Conservation (phyloP, 2,329 filamentous ascomycete species). For the Beauveria scarabaeidicola region DNA sequence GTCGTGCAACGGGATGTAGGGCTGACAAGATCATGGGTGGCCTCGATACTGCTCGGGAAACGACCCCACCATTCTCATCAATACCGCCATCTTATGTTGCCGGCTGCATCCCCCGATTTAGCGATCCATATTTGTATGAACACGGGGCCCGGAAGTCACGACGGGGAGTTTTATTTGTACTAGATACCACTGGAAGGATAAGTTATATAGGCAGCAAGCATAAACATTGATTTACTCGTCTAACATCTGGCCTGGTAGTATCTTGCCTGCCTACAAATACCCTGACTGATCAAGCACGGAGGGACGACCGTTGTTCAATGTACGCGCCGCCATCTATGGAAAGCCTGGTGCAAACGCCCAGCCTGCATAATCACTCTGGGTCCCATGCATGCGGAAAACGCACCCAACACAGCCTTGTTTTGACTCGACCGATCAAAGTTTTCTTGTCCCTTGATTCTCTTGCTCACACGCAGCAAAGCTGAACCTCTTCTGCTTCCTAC, state of each 20-base stretch:
- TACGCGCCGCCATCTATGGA: background rate
- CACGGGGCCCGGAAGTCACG: slow-evolving; percentile 1
- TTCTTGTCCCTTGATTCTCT: background rate
- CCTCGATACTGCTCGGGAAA: background rate
- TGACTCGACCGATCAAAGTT: background rate
- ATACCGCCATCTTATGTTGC: background rate
- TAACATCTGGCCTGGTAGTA: background rate
- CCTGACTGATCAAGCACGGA: no score
- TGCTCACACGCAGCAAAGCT: background rate
- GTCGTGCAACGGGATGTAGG: background rate
- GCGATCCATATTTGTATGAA: slow-evolving; percentile 2
- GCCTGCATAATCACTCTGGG: background rate
- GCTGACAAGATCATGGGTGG: background rate
- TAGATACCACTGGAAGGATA: slow-evolving; percentile 6
- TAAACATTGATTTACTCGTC: background rate
- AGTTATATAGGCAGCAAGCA: background rate
- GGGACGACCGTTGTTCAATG: background rate
- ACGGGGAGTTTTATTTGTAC: slow-evolving; percentile 8
- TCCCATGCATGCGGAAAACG: background rate
- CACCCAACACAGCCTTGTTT: background rate
- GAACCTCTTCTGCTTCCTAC: background rate
- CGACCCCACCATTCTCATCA: background rate
- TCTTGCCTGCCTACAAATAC: no score
- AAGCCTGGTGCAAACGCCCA: background rate
- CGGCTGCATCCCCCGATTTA: background rate